Evolutionary conservation across 2,329 filamentous ascomycete genomes (phyloP).

Genomic region (Huntiella bhutanensis): DNA sequence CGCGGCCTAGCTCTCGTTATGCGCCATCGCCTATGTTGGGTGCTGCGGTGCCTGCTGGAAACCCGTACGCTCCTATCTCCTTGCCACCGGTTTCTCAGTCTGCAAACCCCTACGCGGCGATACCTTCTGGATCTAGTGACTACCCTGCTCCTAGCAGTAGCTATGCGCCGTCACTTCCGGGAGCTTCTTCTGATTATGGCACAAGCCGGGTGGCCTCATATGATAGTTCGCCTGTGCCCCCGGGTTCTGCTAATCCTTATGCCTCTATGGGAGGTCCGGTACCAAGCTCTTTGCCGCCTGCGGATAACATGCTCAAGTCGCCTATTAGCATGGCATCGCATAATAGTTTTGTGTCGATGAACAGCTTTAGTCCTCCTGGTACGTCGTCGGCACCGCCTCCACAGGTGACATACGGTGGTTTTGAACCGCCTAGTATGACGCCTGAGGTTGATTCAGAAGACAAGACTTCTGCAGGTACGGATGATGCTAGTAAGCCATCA

Average conservation of each 20-base stretch:
- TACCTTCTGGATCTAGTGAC: conserved; percentile 3
- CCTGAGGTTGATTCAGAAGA: conserved; percentile 12
- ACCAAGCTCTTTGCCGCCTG: not conserved
- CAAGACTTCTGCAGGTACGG: not conserved
- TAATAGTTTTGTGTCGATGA: conserved; percentile 3
- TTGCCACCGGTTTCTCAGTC: not conserved
- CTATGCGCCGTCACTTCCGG: conserved; percentile 7
- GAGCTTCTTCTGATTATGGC: conserved; percentile 6
- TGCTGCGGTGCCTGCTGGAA: conserved; percentile 14
- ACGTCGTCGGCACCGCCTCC: conserved; percentile 16
- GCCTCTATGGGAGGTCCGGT: not conserved
- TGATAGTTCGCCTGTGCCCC: conserved; percentile 2
- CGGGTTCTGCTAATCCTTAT: not conserved
- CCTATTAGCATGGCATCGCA: conserved; percentile 3
- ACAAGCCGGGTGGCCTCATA: conserved; percentile 3
- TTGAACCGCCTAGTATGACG: conserved; percentile 24
- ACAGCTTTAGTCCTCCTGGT: not conserved
- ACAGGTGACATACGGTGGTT: conserved; percentile 24
- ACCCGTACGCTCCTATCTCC: conserved; percentile 1
- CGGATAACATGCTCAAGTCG: conserved; percentile 2
- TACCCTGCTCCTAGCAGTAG: conserved; percentile 2
- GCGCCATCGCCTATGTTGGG: conserved; percentile 21
- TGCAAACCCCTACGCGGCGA: not conserved
- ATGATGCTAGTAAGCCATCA: not conserved
- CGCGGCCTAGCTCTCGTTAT: conserved; percentile 27